Evolutionary conservation across 495 filamentous ascomycete genomes (phyloP), one percentile per base, ranked within the genome.

Genomic region (Hypoxylon cercidicola): DNA sequence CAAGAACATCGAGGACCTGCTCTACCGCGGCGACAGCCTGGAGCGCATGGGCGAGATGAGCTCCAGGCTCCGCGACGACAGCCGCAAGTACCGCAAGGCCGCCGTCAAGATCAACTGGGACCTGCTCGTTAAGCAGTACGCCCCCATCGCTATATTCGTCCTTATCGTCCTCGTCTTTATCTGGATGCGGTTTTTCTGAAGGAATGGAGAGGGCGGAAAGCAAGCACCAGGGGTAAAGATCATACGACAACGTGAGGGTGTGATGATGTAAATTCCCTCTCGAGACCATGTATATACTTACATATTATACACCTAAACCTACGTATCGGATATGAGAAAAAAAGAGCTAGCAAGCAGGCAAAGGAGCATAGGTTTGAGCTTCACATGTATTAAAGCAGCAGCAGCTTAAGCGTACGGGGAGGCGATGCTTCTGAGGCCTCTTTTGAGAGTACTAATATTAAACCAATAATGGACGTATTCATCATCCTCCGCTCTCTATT

Each of bases 21-120:
- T 99, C 57, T 99, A 99, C 72, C 84, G 95, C 53, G 95, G 95
- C 8, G 95, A 98, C 72, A 95, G 89, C 71, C 78, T 99, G 62
- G 96, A 99, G 79, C 84, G 92, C 54, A 99, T 99, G 95, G 96
- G 95, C 23, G 95, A 98, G 78, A 86, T 98, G 78, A 95, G 90
- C 47, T 87, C 86, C 39, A 78, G 93, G 60, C 72, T 99, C 74
- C 82, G 90, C 43, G 95, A 99, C 69, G 95, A 99, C 74, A 94
- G 90, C 72, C 90, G 87, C 77, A 97, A 97, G 75, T 99, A 99
- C 78, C 86, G 87, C 70, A 87, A 88, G 73, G 93, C 95, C 4
- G 96, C 95, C 0, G 93, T 97, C 21, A 87, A 90, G 77, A 98
- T 99, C 67, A 99, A 99, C 75, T 99, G 95, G 95, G 95, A 99